Base-by-base conservation (phyloP, 129 eudicot species). In the Apium graveolens region DNA sequence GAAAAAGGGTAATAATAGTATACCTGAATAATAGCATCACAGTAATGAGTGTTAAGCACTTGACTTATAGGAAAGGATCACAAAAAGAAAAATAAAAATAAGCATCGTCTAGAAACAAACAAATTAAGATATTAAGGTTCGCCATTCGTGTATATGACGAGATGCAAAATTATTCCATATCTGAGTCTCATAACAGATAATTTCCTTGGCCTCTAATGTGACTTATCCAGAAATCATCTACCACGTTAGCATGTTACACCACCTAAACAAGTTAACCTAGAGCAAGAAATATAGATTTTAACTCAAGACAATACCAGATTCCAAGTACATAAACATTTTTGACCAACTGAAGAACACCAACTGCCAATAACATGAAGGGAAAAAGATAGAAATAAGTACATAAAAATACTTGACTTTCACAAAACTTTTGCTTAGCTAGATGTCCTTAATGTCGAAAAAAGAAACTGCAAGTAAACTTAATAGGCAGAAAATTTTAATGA, bases 1-100 rank as follows among this genome's bases (percentile, higher is more conserved):
- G 98, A 90, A 83, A 90, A 95, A 5, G 98, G 98, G 83, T 86
- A 91, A 83, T 95, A 95, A 78, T 90, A 90, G 80, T 91, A 95
- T 80, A 95, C 97, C 98, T 93, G 84, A 27, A 38, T 81, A 62
- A 78, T 77, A 32, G 38, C 74, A 60, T 44, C 20, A 78, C 6
- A 49, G 21, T 24, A 78, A 66, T 76, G 65, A 77, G 5, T 62
- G 32, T 78, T 26, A 42, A 79, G 80, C 16, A 39, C 41, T 42
- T 11, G 7, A 18, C 14, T n/a, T n/a, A 51, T 29, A 21, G 46
- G 29, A 70, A 29, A 31, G 75, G 13, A 70, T 39, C 75, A 24
- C 46, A 37, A 70, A 39, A 26, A 32, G 41, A 29, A 69, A 46
- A 35, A 55, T 32, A 78, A 79, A 43, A 38, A 68, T 26, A 53